These are phyloP conservation scores for Xylaria polymorpha DNA, from an alignment of 2,329 filamentous ascomycete genomes.

Conservation along the genomic window DNA sequence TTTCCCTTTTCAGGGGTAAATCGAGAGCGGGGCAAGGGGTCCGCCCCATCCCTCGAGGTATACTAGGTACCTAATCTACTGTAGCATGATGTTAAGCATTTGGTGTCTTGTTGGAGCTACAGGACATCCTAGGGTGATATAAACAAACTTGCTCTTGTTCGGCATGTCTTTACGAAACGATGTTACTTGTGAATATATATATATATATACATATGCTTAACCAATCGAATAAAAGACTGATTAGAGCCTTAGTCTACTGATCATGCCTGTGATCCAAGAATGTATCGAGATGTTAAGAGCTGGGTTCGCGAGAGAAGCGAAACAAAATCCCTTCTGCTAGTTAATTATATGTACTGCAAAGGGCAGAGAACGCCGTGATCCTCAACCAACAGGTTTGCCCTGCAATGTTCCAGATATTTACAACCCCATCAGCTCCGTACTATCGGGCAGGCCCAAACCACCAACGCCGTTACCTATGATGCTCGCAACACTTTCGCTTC, in stretches of 20 bases:
- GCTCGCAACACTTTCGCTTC: constrained; percentile 31
- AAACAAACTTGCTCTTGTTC: neutral
- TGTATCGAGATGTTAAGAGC: constrained; percentile 1
- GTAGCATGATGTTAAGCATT: neutral
- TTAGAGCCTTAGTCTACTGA: neutral
- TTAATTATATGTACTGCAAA: constrained; percentile 23
- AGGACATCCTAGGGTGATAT: neutral
- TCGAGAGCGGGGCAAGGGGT: constrained; percentile 10
- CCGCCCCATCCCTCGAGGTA: neutral
- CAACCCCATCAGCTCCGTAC: constrained; percentile 34
- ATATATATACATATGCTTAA: neutral
- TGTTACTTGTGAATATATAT: neutral
- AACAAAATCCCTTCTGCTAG: constrained; percentile 2
- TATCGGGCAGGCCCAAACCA: constrained; percentile 35
- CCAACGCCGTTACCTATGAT: constrained; percentile 47
- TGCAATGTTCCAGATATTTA: constrained; percentile 31
- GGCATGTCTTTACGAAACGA: neutral
- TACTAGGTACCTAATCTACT: neutral
- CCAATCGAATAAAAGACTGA: neutral
- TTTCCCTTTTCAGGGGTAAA: constrained; percentile 19
- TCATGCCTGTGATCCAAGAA: neutral
- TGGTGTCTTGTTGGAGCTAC: neutral
- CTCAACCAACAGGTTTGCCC: constrained; percentile 23
- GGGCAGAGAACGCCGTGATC: constrained; percentile 26
- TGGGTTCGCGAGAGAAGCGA: constrained; percentile 11